Conservation (phyloP, 768 basidiomycete species). For the Phanerochaete sordida region DNA sequence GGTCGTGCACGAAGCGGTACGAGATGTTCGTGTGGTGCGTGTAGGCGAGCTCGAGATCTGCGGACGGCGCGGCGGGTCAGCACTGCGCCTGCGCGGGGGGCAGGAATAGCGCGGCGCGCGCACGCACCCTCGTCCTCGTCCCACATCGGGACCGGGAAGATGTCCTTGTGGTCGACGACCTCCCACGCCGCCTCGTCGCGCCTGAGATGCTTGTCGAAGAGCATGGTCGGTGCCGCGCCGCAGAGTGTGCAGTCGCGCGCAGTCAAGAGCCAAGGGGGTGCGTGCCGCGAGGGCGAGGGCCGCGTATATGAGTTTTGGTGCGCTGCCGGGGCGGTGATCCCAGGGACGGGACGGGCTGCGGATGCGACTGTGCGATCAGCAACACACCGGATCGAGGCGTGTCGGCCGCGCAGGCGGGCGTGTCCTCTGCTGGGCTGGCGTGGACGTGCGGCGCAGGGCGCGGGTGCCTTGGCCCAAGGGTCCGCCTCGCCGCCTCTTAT, state of each 20-base stretch:
- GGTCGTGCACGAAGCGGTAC: conserved; percentile 44
- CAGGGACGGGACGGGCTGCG: too few relatives aligned
- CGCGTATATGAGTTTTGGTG: too few relatives aligned
- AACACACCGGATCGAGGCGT: too few relatives aligned
- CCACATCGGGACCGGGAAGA: conserved; percentile 64
- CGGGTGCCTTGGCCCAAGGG: too few relatives aligned
- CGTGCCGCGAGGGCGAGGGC: background rate
- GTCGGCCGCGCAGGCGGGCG: too few relatives aligned
- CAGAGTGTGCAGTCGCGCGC: conserved; percentile 6
- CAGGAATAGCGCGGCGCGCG: background rate
- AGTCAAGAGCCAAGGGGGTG: background rate
- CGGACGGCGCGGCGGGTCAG: background rate
- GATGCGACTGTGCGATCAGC: too few relatives aligned
- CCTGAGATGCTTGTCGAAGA: conserved; percentile 39
- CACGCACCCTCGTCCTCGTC: conserved; percentile 54
- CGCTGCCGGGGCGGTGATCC: too few relatives aligned
- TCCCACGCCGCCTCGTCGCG: conserved; percentile 67
- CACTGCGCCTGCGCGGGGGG: background rate
- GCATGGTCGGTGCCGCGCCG: conserved; percentile 24
- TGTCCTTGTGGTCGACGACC: conserved; percentile 62
- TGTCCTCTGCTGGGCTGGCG: too few relatives aligned
- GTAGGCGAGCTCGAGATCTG: conserved; percentile 60
- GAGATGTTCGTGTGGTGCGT: conserved; percentile 50
- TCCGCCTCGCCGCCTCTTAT: too few relatives aligned
- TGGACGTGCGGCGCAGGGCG: too few relatives aligned